Evolutionary conservation across 768 basidiomycete species (phyloP).

Genomic region (Rhizopogon roseolus): DNA sequence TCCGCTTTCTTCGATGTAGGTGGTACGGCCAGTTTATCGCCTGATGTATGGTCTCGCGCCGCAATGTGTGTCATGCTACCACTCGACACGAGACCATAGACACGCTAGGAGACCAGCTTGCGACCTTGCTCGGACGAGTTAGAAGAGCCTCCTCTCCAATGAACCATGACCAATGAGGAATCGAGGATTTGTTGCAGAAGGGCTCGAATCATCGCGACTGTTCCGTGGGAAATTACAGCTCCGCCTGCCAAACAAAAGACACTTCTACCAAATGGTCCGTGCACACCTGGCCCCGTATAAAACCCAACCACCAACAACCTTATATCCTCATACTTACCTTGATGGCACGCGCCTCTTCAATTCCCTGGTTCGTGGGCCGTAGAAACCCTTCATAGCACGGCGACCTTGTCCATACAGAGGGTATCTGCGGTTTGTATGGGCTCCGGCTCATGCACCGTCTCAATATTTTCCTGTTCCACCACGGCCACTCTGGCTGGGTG

Average conservation of each 20-base stretch:
- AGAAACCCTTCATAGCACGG: slow-evolving; percentile 51
- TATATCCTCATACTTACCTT: slow-evolving; percentile 52
- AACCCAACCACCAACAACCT: background rate
- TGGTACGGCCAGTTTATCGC: no score
- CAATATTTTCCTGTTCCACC: slow-evolving; percentile 75
- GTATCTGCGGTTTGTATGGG: slow-evolving; percentile 41
- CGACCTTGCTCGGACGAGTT: no score
- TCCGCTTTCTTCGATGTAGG: no score
- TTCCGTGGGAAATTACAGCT: no score
- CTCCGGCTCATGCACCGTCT: slow-evolving; percentile 74
- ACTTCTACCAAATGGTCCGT: slow-evolving; percentile 18
- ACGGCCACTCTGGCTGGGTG: slow-evolving; percentile 51
- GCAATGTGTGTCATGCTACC: no score
- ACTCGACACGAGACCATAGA: no score
- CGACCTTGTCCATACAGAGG: slow-evolving; percentile 48
- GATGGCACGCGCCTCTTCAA: slow-evolving; percentile 56
- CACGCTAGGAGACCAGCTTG: no score
- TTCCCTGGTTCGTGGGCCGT: slow-evolving; percentile 51
- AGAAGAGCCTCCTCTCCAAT: no score
- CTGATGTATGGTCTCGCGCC: no score
- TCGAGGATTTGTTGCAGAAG: no score
- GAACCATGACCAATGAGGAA: no score
- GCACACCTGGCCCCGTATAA: slow-evolving; percentile 12
- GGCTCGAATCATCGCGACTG: no score
- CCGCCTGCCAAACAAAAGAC: background rate